phyloP scores from a whole-genome alignment of 495 filamentous ascomycete species.

The Tuber magnatum region DNA sequence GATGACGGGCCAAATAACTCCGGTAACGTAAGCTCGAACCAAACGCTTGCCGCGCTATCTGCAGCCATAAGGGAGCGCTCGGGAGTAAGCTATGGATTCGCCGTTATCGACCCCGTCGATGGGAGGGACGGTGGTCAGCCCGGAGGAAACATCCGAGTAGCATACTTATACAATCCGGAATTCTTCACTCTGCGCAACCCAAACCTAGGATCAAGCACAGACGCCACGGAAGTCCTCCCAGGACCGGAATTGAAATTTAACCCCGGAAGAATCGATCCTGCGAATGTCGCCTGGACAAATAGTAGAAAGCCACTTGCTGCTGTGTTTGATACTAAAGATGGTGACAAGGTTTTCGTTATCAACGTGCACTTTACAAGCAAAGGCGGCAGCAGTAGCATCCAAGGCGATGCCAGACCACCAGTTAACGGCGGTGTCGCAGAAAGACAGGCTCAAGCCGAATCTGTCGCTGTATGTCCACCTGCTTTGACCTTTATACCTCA shows the following conservation, averaged over 20 bases:
- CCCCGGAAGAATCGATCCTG: slow-evolving; percentile 54
- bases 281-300: slow-evolving; percentile 48
- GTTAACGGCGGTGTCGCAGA: slow-evolving; percentile 52
- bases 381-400: slow-evolving; percentile 51
- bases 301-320: slow-evolving; percentile 56
- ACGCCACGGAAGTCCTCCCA: slow-evolving; percentile 48
- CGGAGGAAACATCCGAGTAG: slow-evolving; percentile 59
- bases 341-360: slow-evolving; percentile 51
- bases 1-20: slow-evolving; percentile 50
- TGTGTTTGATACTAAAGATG: slow-evolving; percentile 49
- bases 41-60: slow-evolving; percentile 47
- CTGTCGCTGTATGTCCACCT: slow-evolving; percentile 42
- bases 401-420: slow-evolving; percentile 56
- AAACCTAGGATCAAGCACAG: slow-evolving; percentile 45
- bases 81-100: slow-evolving; percentile 46
- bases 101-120: slow-evolving; percentile 48
- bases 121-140: slow-evolving; percentile 53
- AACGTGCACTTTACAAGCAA: slow-evolving; percentile 56
- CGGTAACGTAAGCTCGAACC: slow-evolving; percentile 47
- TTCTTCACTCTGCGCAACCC: slow-evolving; percentile 48
- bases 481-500: neutral
- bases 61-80: slow-evolving; percentile 44
- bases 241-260: slow-evolving; percentile 51
- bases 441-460: slow-evolving; percentile 46
- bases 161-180: slow-evolving; percentile 54